Percentiles rank a stretch among this genome's conserved stretches.
These are phyloP conservation scores for Ophiocordyceps polyrhachis-furcata DNA, from an alignment of 2,329 filamentous ascomycete species.

Conservation along the genomic window DNA sequence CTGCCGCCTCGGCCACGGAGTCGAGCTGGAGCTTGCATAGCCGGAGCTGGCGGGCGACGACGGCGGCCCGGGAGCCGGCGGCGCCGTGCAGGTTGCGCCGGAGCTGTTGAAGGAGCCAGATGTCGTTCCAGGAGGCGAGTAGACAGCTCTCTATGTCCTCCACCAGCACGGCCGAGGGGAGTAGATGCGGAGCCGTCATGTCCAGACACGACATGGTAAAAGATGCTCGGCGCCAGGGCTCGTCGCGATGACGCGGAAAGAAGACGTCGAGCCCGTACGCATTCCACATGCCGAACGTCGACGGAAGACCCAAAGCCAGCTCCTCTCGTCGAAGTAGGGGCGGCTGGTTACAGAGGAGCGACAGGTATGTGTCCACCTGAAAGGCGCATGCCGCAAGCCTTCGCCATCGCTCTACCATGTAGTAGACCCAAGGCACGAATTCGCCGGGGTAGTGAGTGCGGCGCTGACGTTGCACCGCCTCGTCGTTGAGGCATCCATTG, in stretches of 20 bases:
- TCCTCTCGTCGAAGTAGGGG: slow-evolving; percentile 16
- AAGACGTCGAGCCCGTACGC: slow-evolving; percentile 17
- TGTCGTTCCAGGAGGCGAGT: slow-evolving; percentile 11
- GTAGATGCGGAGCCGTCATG: slow-evolving; percentile 9
- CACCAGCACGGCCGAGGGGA: slow-evolving; percentile 10
- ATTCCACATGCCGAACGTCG: slow-evolving; percentile 18
- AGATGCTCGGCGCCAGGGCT: slow-evolving; percentile 13
- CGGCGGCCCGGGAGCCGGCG: background rate
- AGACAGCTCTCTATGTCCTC: slow-evolving; percentile 17
- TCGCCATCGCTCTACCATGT: slow-evolving; percentile 15
- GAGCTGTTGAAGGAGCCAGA: slow-evolving; percentile 13
- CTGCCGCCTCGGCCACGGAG: slow-evolving; percentile 3
- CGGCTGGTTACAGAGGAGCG: slow-evolving; percentile 13
- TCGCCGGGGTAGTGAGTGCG: slow-evolving; percentile 16
- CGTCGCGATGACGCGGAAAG: slow-evolving; percentile 13
- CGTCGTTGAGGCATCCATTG: slow-evolving; percentile 16
- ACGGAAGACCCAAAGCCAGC: slow-evolving; percentile 15
- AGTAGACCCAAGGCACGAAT: slow-evolving; percentile 17
- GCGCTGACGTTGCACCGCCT: slow-evolving; percentile 16
- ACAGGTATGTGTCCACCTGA: slow-evolving; percentile 20
- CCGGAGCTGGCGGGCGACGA: slow-evolving; percentile 3
- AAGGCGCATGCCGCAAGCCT: slow-evolving; percentile 17
- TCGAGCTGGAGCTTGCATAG: slow-evolving; percentile 7
- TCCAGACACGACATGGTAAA: slow-evolving; percentile 13
- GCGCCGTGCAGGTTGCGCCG: slow-evolving; percentile 7